Evolutionary conservation across 164 flowering plant species (phyloP), one percentile per base, ranked within the genome.

Genomic region (Vitis labrusca): DNA sequence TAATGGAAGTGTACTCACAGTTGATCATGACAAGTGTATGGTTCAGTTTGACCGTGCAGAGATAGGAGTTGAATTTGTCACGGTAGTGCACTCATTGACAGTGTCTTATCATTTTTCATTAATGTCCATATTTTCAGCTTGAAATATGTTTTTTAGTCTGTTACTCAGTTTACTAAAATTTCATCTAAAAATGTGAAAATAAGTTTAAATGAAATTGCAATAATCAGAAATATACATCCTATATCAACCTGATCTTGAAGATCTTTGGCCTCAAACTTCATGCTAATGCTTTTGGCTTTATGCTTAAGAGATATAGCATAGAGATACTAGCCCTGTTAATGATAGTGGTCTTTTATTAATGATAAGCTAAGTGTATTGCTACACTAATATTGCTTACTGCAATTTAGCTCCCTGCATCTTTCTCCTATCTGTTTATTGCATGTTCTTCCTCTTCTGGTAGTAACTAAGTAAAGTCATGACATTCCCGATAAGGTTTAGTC

Each of bases 1-100:
- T 81, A 90, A 95, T 79, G 99, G 98, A 44, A 88, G 84, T 73
- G 86, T 95, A 17, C 81, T 95, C 59, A 91, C 94, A 58, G 93
- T 91, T 69, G 97, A 93, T 71, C 88, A 80, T 73, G 83, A 80
- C 73, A 89, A 82, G 70, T 95, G 92, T 79, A 85, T 93, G 73
- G 78, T 95, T 82, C 97, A 90, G 84, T 95, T 95, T 86, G 97
- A 91, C 71, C 64, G 83, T 69, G 90, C 85, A 63, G 92, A 91
- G 14, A 75, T 93, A 23, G 99, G 98, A 27, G 97, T 88, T 79
- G 93, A 91, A 76, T 84, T 91, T 79, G 92, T 95, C 65, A 79
- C 74, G 97, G 99, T 95, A 91, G 70, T 58, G 51, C 12, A 9
- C 63, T 69, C 62, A 57, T 27, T 69, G 1, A 49, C 8, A 52